Conservation (phyloP, 2,329 filamentous ascomycete genomes). For the Mollisiaceae sp. region DNA sequence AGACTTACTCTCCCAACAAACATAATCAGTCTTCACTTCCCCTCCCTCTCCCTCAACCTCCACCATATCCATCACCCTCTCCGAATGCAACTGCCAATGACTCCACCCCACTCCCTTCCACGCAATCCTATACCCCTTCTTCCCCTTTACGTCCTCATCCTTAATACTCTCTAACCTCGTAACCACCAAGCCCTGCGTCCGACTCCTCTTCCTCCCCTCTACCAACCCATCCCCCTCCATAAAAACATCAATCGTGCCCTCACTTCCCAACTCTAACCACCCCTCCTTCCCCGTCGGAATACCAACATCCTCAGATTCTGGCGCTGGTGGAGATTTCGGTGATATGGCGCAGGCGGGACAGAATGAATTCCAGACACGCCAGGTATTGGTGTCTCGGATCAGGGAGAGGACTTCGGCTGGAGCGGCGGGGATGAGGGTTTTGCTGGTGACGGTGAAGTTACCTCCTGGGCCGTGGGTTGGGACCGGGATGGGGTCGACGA, state of each 20-base stretch:
- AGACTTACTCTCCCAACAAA: slow-evolving; percentile 47
- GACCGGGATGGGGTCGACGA: slow-evolving; percentile 29
- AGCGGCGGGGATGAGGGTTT: slow-evolving; percentile 29
- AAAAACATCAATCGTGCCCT: slow-evolving; percentile 28
- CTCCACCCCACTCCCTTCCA: slow-evolving; percentile 46
- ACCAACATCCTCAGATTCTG: background rate
- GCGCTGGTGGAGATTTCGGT: slow-evolving; percentile 45
- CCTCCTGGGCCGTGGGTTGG: slow-evolving; percentile 33
- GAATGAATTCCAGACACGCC: slow-evolving; percentile 53
- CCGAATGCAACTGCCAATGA: slow-evolving; percentile 44
- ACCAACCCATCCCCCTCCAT: slow-evolving; percentile 34
- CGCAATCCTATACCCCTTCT: slow-evolving; percentile 46
- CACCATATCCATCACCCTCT: slow-evolving; percentile 52
- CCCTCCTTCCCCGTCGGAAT: slow-evolving; percentile 28
- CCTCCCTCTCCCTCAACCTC: slow-evolving; percentile 45
- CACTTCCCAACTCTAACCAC: slow-evolving; percentile 30
- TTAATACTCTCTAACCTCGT: slow-evolving; percentile 25
- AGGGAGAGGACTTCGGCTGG: slow-evolving; percentile 25
- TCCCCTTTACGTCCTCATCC: slow-evolving; percentile 28
- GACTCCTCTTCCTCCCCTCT: slow-evolving; percentile 20
- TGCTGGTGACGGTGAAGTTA: slow-evolving; percentile 31
- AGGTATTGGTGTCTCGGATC: slow-evolving; percentile 33
- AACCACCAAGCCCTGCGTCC: slow-evolving; percentile 26
- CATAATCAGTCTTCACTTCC: slow-evolving; percentile 47
- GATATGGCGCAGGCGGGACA: slow-evolving; percentile 64